Evolutionary conservation across 1,284 basidiomycete genomes (phyloP).

Genomic region (Ustilago lituana): DNA sequence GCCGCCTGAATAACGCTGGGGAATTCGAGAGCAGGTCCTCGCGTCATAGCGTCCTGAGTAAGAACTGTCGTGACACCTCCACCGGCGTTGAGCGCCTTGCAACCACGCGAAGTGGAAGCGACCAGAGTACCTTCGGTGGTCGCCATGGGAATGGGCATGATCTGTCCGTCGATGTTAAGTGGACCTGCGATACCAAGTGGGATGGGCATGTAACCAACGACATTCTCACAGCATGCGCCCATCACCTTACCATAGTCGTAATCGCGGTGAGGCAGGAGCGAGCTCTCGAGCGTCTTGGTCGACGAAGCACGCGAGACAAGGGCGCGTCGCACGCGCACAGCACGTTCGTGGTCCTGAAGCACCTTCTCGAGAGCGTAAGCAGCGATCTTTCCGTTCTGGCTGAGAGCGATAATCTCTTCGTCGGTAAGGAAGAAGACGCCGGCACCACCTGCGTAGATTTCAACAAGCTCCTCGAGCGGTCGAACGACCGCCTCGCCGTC

Average conservation of each 20-base stretch:
- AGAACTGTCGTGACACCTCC: slow-evolving; percentile 95
- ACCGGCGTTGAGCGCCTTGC: slow-evolving; percentile 95
- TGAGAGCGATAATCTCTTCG: slow-evolving; percentile 89
- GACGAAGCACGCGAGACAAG: slow-evolving; percentile 88
- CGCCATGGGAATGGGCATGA: slow-evolving; percentile 95
- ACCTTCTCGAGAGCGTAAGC: slow-evolving; percentile 94
- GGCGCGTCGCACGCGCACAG: slow-evolving; percentile 86
- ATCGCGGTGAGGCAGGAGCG: slow-evolving; percentile 81
- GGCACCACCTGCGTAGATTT: slow-evolving; percentile 83
- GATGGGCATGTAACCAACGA: slow-evolving; percentile 94
- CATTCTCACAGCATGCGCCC: slow-evolving; percentile 99
- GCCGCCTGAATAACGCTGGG: slow-evolving; percentile 82
- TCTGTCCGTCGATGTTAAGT: slow-evolving; percentile 85
- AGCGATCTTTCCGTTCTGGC: slow-evolving; percentile 91
- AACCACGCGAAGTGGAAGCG: slow-evolving; percentile 94
- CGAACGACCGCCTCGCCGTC: slow-evolving; percentile 60
- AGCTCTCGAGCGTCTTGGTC: slow-evolving; percentile 85
- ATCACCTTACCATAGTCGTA: slow-evolving; percentile 96
- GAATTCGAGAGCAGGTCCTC: slow-evolving; percentile 97
- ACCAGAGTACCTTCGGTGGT: slow-evolving; percentile 98
- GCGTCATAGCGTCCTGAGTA: slow-evolving; percentile 94
- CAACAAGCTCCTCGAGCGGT: slow-evolving; percentile 79
- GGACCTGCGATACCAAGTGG: slow-evolving; percentile 97
- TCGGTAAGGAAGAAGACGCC: slow-evolving; percentile 77
- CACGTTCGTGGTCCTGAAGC: slow-evolving; percentile 84